Evolutionary conservation across 495 filamentous ascomycete species (phyloP), one percentile per base, ranked within the genome.

Genomic region (Bombardia bombarda): DNA sequence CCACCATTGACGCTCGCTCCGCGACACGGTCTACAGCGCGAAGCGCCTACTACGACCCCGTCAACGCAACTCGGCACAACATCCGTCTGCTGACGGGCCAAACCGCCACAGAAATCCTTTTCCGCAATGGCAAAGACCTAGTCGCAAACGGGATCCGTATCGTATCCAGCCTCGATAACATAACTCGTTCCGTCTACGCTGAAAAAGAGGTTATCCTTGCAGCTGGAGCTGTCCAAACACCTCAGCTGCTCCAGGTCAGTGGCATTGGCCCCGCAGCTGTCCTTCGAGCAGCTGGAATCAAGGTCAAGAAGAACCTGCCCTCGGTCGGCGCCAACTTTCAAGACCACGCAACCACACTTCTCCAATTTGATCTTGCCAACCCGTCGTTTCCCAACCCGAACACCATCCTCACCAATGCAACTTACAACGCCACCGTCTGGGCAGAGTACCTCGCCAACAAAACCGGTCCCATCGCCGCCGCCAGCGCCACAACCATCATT

Each of bases 241-340:
- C 75, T 3, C 74, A 76, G 30, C 53, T 79, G 4, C 58, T 79
- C 12, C 69, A 74, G 34, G 59, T 72, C 16, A 68, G 65, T 45
- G 74, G 75, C 16, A 67, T 78, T 38, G 73, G 75, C 10, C 65
- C 71, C 2, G 53, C 53, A 9, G 49, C 47, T 3, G 57, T 75
- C n/a, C 56, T 79, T 5, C 46, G 65, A 22, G 43, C 53, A 5
- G 60, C 67, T 19, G 53, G 58, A 4, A 68, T 77, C 21, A 48
- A 56, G 1, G 58, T 77, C 7, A 59, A 63, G 13, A 54, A 64
- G 7, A 66, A 77, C 46, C 42, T 70, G 4, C 72, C 75, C 0
- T 62, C 68, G 18, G 73, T 76, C n/a, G 73, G 73, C 10, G 60
- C 66, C 36, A 74, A 75, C 48, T 58, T 73, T 30, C 70, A 74